Evolutionary conservation across 2,329 filamentous ascomycete genomes (phyloP).

Genomic region (Colletotrichum sp.): DNA sequence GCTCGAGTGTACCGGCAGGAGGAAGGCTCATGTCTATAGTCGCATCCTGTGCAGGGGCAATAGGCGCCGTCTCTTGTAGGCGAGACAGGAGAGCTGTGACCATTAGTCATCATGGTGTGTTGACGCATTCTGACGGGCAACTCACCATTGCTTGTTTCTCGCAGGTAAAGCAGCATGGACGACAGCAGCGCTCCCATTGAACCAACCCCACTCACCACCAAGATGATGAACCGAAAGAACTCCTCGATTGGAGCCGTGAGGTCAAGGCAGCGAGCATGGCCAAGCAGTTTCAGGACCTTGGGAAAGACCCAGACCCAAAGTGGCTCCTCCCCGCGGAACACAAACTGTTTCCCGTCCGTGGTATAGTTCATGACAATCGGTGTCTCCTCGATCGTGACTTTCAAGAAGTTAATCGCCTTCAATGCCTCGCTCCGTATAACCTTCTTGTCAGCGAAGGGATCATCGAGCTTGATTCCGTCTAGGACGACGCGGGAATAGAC

Average conservation of each 20-base stretch:
- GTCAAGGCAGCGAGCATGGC: conserved; percentile 51
- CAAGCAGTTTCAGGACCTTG: conserved; percentile 61
- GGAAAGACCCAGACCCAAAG: conserved; percentile 71
- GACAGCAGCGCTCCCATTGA: conserved; percentile 53
- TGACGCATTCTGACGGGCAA: neutral
- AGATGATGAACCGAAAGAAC: conserved; percentile 56
- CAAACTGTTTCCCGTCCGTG: conserved; percentile 42
- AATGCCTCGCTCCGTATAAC: conserved; percentile 64
- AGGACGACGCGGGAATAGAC: conserved; percentile 83
- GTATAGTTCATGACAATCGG: conserved; percentile 67
- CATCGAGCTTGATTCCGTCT: conserved; percentile 70
- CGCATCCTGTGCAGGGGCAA: conserved; percentile 30
- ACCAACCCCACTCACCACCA: conserved; percentile 46
- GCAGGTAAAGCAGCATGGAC: conserved; percentile 53
- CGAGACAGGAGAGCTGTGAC: conserved; percentile 35
- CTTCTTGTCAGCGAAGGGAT: conserved; percentile 67
- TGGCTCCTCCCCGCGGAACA: conserved; percentile 63
- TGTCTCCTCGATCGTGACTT: conserved; percentile 75
- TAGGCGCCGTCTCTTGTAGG: conserved; percentile 35
- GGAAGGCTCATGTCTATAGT: conserved; percentile 41
- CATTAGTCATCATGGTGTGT: conserved; percentile 18
- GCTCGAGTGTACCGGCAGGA: conserved; percentile 38
- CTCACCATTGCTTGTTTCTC: conserved; percentile 52
- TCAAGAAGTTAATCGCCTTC: conserved; percentile 80
- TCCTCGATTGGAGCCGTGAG: conserved; percentile 57